Base-by-base conservation (phyloP, 2,329 filamentous ascomycete genomes). In the Aciculosporium take region DNA sequence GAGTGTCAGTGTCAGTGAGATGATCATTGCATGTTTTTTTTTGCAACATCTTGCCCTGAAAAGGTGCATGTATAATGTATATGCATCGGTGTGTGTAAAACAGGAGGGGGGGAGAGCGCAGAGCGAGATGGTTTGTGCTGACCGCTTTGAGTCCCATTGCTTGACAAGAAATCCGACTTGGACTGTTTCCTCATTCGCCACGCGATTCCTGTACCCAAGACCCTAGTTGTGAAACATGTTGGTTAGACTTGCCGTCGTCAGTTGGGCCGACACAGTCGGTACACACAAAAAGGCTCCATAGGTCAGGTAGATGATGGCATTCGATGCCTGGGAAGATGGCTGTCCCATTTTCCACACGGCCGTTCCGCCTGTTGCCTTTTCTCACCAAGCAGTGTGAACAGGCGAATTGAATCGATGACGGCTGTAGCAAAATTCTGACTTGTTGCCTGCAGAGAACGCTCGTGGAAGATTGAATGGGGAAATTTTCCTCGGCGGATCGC, bases 121-220 rank as follows among this genome's bases (percentile, higher is more conserved):
- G 29, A 28, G 29, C 35, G 45, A 51, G 48, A 41, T 37, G 13
- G 3, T 13, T 25, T 29, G 34, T 50, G 38, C 76, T 79, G 62
- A 89, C 84, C 84, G 69, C 80, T 84, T 67, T 89, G 84, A 64
- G 84, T 87, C 60, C 83, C 72, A 57, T 88, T 88, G 56, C 79
- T 76, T 41, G 81, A 72, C 45, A 89, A 67, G 60, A 82, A 87
- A 53, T 86, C 74, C 45, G 69, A 69, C 62, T 81, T 83, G 48
- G 72, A 67, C 64, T 86, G 79, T 47, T 69, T 65, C 51, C 71
- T 68, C 64, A 76, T 66, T 46, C 52, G 65, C 72, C 71, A 77
- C 44, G 73, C 73, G 40, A 76, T 61, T 42, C 57, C 66, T 24
- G 70, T 72, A 48, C 84, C 84, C 53, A 81, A 60, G 36, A 81